A percentile compares a stretch with the other conserved stretches of the same genome.
Evolutionary conservation across 1,284 basidiomycete genomes (phyloP).

Genomic region (Amylostereum chailletii): DNA sequence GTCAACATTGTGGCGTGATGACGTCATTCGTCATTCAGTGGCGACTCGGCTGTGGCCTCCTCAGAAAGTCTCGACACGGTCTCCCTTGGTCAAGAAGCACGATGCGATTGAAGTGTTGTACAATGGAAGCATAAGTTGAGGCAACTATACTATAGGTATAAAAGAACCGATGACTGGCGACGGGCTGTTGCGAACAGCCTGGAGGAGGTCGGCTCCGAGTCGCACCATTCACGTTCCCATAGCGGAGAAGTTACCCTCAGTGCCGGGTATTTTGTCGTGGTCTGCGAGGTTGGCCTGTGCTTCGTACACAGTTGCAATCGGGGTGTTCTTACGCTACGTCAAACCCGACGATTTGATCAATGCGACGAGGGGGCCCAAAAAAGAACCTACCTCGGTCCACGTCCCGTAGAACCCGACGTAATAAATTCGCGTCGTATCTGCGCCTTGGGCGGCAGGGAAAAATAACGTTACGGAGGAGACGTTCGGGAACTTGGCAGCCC

Average conservation of each 20-base stretch:
- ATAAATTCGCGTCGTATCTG: constrained; percentile 59
- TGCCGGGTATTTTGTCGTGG: constrained; percentile 72
- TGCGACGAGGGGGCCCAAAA: neutral
- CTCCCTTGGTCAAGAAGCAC: too few species aligned
- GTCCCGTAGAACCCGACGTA: constrained; percentile 76
- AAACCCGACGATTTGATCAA: neutral
- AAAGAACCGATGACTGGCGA: too few species aligned
- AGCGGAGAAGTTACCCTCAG: constrained; percentile 44
- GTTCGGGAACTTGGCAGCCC: constrained; percentile 71
- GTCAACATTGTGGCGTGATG: too few species aligned
- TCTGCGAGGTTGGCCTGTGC: constrained; percentile 72
- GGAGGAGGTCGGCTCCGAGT: too few species aligned
- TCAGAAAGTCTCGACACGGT: too few species aligned
- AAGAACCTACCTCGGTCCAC: constrained; percentile 55
- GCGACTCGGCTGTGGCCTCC: too few species aligned
- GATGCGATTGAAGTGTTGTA: too few species aligned
- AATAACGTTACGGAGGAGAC: constrained; percentile 66
- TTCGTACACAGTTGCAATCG: constrained; percentile 73
- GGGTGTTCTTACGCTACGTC: constrained; percentile 52
- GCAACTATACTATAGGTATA: too few species aligned
- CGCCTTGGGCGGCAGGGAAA: constrained; percentile 66
- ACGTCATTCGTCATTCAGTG: too few species aligned
- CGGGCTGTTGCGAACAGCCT: too few species aligned
- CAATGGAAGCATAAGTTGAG: too few species aligned
- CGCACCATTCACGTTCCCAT: constrained; percentile 11